These are phyloP conservation scores for Cenchrus purpureus DNA, from an alignment of 176 grass and related monocot genomes.

Conservation along the genomic window DNA sequence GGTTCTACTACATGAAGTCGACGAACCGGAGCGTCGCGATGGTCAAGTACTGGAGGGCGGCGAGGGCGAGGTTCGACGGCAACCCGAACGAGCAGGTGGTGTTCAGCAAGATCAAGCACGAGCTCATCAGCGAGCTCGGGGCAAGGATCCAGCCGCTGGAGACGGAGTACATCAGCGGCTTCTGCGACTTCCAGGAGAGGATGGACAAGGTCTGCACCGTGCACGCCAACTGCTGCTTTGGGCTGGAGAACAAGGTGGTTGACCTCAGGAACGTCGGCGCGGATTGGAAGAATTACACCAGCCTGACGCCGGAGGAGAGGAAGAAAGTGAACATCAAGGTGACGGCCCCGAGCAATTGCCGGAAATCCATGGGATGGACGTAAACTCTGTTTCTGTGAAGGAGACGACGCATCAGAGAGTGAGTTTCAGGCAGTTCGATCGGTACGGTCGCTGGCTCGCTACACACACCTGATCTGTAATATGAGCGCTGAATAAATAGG, in stretches of 20 bases:
- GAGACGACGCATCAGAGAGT: neutral
- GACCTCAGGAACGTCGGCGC: constrained; percentile 43
- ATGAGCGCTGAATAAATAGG: too few species aligned
- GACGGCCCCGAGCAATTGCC: constrained; percentile 21
- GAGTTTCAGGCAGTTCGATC: neutral
- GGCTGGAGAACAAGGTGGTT: constrained; percentile 49
- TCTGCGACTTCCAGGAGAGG: constrained; percentile 45
- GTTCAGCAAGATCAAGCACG: constrained; percentile 45
- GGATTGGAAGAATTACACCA: constrained; percentile 57
- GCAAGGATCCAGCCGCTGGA: constrained; percentile 45
- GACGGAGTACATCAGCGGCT: constrained; percentile 43
- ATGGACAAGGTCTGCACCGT: constrained; percentile 53
- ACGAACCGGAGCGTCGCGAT: constrained; percentile 30
- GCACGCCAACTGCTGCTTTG: constrained; percentile 68
- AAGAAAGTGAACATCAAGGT: neutral
- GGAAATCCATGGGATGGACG: constrained; percentile 9
- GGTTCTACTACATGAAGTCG: constrained; percentile 55
- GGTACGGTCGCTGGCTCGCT: neutral
- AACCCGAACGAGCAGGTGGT: constrained; percentile 48
- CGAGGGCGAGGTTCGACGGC: constrained; percentile 16
- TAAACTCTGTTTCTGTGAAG: neutral
- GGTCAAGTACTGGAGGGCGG: constrained; percentile 47
- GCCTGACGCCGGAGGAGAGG: constrained; percentile 1
- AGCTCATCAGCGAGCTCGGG: constrained; percentile 18
- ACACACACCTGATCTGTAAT: too few species aligned